phyloP scores from a whole-genome alignment of 768 basidiomycete genomes.

The Leccinum aurantiacum region DNA sequence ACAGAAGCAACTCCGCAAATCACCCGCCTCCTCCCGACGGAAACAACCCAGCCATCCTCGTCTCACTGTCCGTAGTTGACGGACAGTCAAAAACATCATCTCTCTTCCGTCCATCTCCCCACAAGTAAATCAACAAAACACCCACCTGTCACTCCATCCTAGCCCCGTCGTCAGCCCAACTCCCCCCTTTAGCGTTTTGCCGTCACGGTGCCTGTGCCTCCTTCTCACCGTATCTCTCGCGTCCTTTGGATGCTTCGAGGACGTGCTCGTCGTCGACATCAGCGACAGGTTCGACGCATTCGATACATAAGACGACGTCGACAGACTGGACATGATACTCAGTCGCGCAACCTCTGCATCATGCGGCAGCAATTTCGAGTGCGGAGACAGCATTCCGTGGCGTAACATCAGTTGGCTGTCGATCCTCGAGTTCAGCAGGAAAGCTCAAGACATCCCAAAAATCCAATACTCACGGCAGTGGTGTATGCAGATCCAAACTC shows the following conservation, averaged over 20 bases:
- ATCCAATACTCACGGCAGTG: constrained; percentile 54
- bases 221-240: constrained; percentile 56
- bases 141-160: constrained; percentile 73
- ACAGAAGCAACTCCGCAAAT: constrained; percentile 13
- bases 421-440: neutral
- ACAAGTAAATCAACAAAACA: constrained; percentile 8
- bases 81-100: constrained; percentile 12
- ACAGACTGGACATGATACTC: constrained; percentile 26
- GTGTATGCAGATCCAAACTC: constrained; percentile 67
- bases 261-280: constrained; percentile 23
- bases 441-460: constrained; percentile 3
- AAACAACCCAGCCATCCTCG: constrained; percentile 4
- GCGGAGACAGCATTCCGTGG: constrained; percentile 64
- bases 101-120: constrained; percentile 1
- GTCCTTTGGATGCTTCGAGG: constrained; percentile 44
- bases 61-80: constrained; percentile 1
- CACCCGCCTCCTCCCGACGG: constrained; percentile 8
- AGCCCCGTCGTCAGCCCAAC: constrained; percentile 70
- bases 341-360: constrained; percentile 23
- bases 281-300: constrained; percentile 26
- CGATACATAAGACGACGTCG: constrained; percentile 29
- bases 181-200: constrained; percentile 54
- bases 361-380: constrained; percentile 56
- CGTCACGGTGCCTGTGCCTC: constrained; percentile 62
- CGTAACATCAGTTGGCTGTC: constrained; percentile 63